A percentile compares a stretch with the other conserved stretches of the same genome.
Conservation (phyloP, 805 yeast species). For the Maudiozyma pseudohumilis region DNA sequence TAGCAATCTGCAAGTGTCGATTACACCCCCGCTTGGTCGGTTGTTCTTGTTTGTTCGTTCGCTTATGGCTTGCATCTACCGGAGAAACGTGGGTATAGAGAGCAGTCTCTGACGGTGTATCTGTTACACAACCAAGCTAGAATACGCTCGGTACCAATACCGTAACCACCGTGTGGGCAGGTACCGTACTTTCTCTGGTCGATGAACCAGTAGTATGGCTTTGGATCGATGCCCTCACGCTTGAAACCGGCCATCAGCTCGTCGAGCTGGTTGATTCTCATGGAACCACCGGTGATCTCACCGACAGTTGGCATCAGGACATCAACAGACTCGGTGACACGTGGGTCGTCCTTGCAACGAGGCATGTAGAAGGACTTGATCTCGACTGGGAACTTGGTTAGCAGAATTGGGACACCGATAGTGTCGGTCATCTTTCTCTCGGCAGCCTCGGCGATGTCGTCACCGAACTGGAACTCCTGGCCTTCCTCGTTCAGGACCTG, state of each 20-base stretch:
- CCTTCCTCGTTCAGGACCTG: conserved; percentile 93
- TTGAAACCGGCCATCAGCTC: conserved; percentile 85
- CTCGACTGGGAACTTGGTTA: conserved; percentile 91
- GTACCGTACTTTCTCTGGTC: conserved; percentile 97
- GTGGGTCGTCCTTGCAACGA: conserved; percentile 76
- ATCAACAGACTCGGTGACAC: conserved; percentile 97
- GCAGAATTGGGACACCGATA: conserved; percentile 83
- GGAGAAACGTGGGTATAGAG: conserved; percentile 92
- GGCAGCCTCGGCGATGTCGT: conserved; percentile 98
- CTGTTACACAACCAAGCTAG: conserved; percentile 97
- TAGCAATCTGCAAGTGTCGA: no score
- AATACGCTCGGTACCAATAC: conserved; percentile 95
- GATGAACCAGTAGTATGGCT: conserved; percentile 88
- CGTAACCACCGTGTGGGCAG: conserved; percentile 98
- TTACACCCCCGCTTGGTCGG: no score
- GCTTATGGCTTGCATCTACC: conserved; percentile 92
- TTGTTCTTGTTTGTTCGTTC: no score
- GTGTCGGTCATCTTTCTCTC: conserved; percentile 98
- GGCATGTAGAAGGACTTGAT: conserved; percentile 98
- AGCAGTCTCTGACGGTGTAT: conserved; percentile 96
- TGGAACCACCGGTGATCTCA: conserved; percentile 97
- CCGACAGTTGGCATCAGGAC: conserved; percentile 99
- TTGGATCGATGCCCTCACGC: conserved; percentile 80
- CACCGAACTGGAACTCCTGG: conserved; percentile 88
- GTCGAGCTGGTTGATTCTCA: conserved; percentile 80